Conservation (phyloP, 1,139 yeast species). For the Diutina rugosa region DNA sequence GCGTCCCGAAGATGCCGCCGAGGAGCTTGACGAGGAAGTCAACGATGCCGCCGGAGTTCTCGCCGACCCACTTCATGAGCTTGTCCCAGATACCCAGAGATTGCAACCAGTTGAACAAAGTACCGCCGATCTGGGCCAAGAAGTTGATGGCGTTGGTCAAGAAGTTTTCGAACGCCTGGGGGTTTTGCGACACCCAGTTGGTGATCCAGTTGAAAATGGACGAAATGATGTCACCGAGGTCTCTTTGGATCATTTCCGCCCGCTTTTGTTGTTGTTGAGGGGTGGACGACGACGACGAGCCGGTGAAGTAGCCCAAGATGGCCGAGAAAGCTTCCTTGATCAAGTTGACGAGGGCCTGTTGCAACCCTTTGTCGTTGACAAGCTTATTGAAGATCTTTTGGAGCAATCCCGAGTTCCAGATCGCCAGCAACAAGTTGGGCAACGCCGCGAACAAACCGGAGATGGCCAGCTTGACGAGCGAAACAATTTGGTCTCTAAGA, state of each 20-base stretch:
- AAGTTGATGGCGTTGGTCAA: background rate
- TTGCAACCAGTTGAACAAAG: background rate
- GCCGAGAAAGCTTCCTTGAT: constrained; percentile 20
- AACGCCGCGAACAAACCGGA: constrained; percentile 27
- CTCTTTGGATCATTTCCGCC: background rate
- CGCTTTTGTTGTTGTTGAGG: background rate
- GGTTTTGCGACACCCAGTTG: background rate
- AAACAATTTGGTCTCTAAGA: constrained; percentile 14
- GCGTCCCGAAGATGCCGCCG: background rate
- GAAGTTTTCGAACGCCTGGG: background rate
- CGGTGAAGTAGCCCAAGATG: constrained; percentile 5
- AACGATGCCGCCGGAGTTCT: background rate
- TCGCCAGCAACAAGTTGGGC: constrained; percentile 28
- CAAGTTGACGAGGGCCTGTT: constrained; percentile 7
- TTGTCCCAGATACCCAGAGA: background rate
- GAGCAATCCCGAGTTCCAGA: constrained; percentile 32
- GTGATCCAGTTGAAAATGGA: background rate
- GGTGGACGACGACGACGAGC: background rate
- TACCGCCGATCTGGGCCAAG: background rate
- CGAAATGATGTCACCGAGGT: background rate
- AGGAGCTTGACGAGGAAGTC: background rate
- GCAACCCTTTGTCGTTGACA: constrained; percentile 9
- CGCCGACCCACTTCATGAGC: background rate
- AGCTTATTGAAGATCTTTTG: constrained; percentile 20
- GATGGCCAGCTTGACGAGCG: constrained; percentile 20